phyloP scores from a whole-genome alignment of 768 basidiomycete species.

The Pisolithus albus region DNA sequence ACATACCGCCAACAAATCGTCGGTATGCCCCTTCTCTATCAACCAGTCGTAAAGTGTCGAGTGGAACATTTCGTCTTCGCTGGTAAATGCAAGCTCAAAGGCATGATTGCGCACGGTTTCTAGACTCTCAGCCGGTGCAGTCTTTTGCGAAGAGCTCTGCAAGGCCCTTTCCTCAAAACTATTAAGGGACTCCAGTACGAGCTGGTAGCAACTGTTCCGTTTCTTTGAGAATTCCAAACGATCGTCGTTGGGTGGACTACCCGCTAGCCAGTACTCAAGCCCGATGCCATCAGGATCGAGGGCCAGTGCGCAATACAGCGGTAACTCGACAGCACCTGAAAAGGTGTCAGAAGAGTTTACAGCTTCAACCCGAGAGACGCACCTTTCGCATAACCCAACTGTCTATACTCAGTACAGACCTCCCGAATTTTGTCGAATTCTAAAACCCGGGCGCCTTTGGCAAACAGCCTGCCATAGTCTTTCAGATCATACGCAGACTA shows the following conservation, averaged over 20 bases:
- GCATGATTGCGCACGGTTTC: constrained; percentile 77
- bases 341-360: not conserved
- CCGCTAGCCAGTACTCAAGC: constrained; percentile 69
- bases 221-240: constrained; percentile 52
- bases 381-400: constrained; percentile 80
- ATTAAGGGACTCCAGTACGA: constrained; percentile 74
- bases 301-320: constrained; percentile 73
- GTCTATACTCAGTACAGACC: constrained; percentile 84
- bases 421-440: constrained; percentile 81
- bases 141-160: constrained; percentile 18
- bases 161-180: constrained; percentile 67
- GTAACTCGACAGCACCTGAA: constrained; percentile 77
- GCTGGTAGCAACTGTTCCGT: constrained; percentile 71
- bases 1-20: constrained; percentile 83
- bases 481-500: constrained; percentile 1
- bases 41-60: constrained; percentile 94
- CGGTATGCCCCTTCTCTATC: constrained; percentile 68
- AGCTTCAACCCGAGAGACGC: constrained; percentile 8
- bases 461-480: constrained; percentile 58
- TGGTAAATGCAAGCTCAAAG: constrained; percentile 77
- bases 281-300: constrained; percentile 74
- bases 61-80: constrained; percentile 91
- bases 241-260: constrained; percentile 50
- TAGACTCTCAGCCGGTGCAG: constrained; percentile 40
- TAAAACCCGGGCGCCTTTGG: constrained; percentile 79